Evolutionary conservation across 176 grass and related monocot genomes (phyloP).

Genomic region (Musa beccarii): DNA sequence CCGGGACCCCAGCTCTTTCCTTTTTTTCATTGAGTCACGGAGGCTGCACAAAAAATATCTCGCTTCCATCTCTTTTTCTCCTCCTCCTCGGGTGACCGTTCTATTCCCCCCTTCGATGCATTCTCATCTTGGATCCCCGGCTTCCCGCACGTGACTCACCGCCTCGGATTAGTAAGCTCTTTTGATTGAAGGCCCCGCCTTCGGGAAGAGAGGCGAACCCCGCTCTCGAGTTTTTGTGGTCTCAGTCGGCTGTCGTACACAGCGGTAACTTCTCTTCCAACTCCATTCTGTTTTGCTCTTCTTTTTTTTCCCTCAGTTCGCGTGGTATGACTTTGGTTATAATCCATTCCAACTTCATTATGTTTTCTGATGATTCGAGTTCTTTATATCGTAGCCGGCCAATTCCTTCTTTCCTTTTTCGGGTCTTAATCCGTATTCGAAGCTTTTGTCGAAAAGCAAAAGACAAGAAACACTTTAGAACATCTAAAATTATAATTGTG

Average conservation of each 20-base stretch:
- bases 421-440: too few relatives aligned
- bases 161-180: not conserved
- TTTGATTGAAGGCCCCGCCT: not conserved
- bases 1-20: not conserved
- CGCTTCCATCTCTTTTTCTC: not conserved
- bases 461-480: too few relatives aligned
- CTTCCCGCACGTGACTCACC: slow-evolving; percentile 1
- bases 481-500: too few relatives aligned
- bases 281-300: not conserved
- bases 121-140: not conserved
- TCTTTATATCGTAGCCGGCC: too few relatives aligned
- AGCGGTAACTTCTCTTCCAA: not conserved
- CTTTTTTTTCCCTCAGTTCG: not conserved
- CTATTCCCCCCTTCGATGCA: not conserved
- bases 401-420: too few relatives aligned
- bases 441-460: too few relatives aligned
- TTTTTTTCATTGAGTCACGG: not conserved
- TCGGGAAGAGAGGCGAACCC: not conserved
- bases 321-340: not conserved
- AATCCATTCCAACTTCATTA: not conserved
- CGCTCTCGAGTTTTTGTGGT: too few relatives aligned
- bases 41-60: not conserved
- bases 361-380: too few relatives aligned
- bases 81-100: too few relatives aligned
- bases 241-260: not conserved